Conservation (phyloP, 441 rosid genomes). For the Pelargonium exstipulatum region DNA sequence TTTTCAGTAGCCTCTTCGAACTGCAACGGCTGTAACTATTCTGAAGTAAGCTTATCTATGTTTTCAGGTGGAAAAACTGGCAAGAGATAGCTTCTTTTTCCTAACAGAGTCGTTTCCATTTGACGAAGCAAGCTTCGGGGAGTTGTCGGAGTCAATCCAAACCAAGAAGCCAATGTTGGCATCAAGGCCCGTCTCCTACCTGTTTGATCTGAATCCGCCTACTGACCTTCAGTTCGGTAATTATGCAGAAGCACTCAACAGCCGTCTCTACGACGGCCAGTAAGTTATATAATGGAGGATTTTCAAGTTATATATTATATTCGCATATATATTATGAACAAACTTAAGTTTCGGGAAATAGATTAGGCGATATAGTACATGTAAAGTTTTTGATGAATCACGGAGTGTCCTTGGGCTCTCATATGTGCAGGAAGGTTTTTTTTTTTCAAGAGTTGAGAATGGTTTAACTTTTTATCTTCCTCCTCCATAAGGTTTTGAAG, state of each 20-base stretch:
- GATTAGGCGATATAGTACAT: no score
- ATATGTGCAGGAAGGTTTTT: no score
- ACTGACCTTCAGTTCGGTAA: conserved; percentile 45
- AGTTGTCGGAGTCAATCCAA: conserved; percentile 33
- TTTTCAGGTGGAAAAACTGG: conserved; percentile 71
- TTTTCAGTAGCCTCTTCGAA: no score
- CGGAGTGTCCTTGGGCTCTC: no score
- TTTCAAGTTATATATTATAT: no score
- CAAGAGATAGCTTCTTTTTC: conserved; percentile 76
- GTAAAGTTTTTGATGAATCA: no score
- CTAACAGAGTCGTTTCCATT: conserved; percentile 60
- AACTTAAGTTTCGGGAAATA: no score
- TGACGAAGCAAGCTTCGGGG: conserved; percentile 60
- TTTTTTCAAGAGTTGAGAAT: no score
- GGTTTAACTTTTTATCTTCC: no score
- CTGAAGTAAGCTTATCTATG: background rate
- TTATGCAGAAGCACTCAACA: conserved; percentile 32
- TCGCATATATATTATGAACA: no score
- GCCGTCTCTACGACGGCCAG: conserved; percentile 29
- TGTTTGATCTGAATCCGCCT: conserved; percentile 62
- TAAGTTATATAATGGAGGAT: background rate
- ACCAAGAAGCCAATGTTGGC: conserved; percentile 47
- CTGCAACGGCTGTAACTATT: no score
- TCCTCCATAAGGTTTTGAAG: no score
- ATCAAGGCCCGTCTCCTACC: conserved; percentile 62